Evolutionary conservation across 2,329 filamentous ascomycete species (phyloP).

Genomic region (Saccharata proteae): DNA sequence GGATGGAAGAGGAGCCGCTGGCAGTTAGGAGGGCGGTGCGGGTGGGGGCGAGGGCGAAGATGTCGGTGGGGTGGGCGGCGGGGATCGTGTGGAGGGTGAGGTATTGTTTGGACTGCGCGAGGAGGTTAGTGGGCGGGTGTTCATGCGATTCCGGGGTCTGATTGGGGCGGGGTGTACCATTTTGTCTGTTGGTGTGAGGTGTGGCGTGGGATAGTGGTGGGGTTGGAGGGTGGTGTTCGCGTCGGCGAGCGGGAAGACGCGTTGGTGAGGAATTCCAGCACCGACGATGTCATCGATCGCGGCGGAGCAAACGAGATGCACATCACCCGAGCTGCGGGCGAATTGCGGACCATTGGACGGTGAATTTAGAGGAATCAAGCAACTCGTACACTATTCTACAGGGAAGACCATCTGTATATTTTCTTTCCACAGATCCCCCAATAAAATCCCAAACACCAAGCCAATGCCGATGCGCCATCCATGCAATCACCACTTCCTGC

Average conservation of each 20-base stretch:
- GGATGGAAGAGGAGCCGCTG: constrained; percentile 72
- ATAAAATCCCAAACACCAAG: constrained; percentile 7
- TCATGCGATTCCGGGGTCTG: not conserved
- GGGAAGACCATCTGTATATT: no score
- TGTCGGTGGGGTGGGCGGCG: constrained; percentile 71
- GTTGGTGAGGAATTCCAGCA: no score
- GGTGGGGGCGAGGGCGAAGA: constrained; percentile 73
- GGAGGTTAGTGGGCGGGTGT: not conserved
- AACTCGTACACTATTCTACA: not conserved
- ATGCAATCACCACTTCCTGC: no score
- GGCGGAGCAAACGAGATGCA: constrained; percentile 5
- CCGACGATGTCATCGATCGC: constrained; percentile 9
- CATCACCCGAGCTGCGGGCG: not conserved
- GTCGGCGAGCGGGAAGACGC: constrained; percentile 6
- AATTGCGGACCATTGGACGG: not conserved
- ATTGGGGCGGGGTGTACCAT: not conserved
- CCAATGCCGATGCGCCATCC: constrained; percentile 8
- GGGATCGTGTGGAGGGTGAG: constrained; percentile 75
- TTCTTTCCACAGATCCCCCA: constrained; percentile 1
- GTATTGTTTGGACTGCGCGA: constrained; percentile 85
- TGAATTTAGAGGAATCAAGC: no score
- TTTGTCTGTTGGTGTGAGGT: not conserved
- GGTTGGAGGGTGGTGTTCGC: not conserved
- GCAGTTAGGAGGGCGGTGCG: constrained; percentile 64
- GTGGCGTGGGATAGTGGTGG: not conserved